Conservation (phyloP, 768 basidiomycete species). For the Lactifluus volemus region DNA sequence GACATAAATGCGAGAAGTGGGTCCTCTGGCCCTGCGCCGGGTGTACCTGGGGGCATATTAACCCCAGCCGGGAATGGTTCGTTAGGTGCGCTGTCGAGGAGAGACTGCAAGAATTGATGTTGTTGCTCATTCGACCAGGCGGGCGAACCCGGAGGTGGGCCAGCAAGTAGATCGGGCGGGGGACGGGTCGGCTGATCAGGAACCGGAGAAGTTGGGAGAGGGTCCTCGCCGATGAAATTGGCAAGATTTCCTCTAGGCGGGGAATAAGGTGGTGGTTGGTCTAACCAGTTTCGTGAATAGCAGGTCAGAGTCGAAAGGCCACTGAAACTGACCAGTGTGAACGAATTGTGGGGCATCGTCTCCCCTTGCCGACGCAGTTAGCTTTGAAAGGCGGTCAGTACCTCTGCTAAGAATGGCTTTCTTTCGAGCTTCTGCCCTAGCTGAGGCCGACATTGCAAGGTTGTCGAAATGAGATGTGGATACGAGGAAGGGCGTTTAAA, state of each 20-base stretch:
- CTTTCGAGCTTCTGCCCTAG: slow-evolving; percentile 68
- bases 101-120: slow-evolving; percentile 55
- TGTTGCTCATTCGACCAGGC: slow-evolving; percentile 66
- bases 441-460: slow-evolving; percentile 36
- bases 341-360: slow-evolving; percentile 54
- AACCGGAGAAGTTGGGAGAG: slow-evolving; percentile 25
- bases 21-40: slow-evolving; percentile 18
- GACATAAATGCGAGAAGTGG: slow-evolving; percentile 29
- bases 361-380: slow-evolving; percentile 66
- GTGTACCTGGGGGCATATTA: neutral
- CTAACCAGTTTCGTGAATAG: slow-evolving; percentile 18
- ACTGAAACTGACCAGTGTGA: slow-evolving; percentile 37
- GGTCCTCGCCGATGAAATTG: slow-evolving; percentile 33
- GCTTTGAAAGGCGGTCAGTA: slow-evolving; percentile 65
- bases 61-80: slow-evolving; percentile 4
- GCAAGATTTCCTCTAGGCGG: slow-evolving; percentile 24
- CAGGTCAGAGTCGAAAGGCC: neutral
- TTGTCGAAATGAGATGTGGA: neutral
- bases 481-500: too few relatives aligned
- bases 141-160: slow-evolving; percentile 39
- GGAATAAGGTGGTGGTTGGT: slow-evolving; percentile 34
- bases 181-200: slow-evolving; percentile 23
- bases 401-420: slow-evolving; percentile 70
- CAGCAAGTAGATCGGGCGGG: slow-evolving; percentile 22
- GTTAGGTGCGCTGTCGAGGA: slow-evolving; percentile 32